Conservation (phyloP, 768 basidiomycete species). For the Trametes meyenii region DNA sequence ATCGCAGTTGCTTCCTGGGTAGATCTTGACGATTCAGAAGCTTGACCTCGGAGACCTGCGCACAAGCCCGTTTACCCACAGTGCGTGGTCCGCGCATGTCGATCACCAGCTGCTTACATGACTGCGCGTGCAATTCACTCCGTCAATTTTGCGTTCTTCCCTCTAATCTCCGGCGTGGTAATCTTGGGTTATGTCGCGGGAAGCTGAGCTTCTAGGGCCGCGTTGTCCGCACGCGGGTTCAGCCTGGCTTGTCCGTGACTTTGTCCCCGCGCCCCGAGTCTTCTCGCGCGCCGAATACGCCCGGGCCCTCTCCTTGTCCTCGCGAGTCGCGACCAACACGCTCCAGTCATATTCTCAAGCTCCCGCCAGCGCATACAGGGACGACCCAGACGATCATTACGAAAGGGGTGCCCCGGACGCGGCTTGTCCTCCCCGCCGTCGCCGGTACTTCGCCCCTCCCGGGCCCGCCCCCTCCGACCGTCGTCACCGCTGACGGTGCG, state of each 20-base stretch:
- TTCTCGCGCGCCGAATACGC: neutral
- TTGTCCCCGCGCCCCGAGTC: neutral
- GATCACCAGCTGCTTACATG: neutral
- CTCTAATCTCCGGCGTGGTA: constrained; percentile 9
- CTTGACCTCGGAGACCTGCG: neutral
- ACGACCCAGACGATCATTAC: neutral
- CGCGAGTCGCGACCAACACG: too few relatives aligned
- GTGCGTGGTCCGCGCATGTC: constrained; percentile 11
- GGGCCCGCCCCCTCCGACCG: neutral
- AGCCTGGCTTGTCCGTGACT: neutral
- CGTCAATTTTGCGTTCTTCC: neutral
- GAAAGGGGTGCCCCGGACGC: neutral
- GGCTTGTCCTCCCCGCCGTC: too few relatives aligned
- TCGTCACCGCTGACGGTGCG: neutral
- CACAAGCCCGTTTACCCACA: neutral
- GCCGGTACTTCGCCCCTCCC: neutral
- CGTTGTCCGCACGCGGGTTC: constrained; percentile 6
- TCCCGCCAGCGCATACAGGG: too few relatives aligned
- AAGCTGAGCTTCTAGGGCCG: constrained; percentile 6
- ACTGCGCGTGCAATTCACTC: neutral
- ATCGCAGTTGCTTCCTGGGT: too few relatives aligned
- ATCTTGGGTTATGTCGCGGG: neutral
- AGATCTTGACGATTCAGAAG: too few relatives aligned
- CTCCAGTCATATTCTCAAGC: too few relatives aligned
- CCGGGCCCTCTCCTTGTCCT: too few relatives aligned